phyloP scores from a whole-genome alignment of 2,329 filamentous ascomycete genomes.

The Penicillium sp. region DNA sequence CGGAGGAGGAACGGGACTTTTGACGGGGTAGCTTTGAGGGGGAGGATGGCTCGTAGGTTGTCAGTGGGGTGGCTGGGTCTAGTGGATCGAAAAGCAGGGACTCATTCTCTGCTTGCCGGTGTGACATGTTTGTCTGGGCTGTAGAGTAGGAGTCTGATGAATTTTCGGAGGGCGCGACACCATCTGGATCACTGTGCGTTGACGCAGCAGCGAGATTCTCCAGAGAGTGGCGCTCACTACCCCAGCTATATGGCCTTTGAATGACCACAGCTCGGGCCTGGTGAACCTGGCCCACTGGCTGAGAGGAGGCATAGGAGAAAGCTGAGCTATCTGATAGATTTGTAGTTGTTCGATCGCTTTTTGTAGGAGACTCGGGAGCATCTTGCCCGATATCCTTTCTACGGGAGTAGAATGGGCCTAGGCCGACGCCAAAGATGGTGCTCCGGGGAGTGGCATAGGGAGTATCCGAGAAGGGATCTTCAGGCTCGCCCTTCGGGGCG shows the following conservation, averaged over 20 bases:
- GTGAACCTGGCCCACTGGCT: slow-evolving; percentile 18
- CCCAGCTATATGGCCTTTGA: slow-evolving; percentile 24
- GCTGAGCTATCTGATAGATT: slow-evolving; percentile 57
- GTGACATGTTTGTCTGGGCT: slow-evolving; percentile 51
- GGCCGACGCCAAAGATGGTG: slow-evolving; percentile 26
- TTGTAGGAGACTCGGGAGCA: slow-evolving; percentile 48
- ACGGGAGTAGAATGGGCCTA: slow-evolving; percentile 25
- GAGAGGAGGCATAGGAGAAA: slow-evolving; percentile 44
- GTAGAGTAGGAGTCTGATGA: slow-evolving; percentile 56
- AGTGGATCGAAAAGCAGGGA: slow-evolving; percentile 51
- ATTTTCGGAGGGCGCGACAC: slow-evolving; percentile 35
- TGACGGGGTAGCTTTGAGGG: slow-evolving; percentile 28
- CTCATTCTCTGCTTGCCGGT: slow-evolving; percentile 55
- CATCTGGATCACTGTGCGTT: slow-evolving; percentile 27
- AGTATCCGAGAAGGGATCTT: slow-evolving; percentile 32
- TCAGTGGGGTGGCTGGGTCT: slow-evolving; percentile 26
- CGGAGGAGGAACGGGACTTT: slow-evolving; percentile 51
- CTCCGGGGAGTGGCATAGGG: slow-evolving; percentile 29
- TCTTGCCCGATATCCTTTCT: slow-evolving; percentile 18
- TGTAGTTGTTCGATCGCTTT: slow-evolving; percentile 58
- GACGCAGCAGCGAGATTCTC: slow-evolving; percentile 26
- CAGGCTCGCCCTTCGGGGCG: slow-evolving; percentile 12
- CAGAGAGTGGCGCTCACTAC: slow-evolving; percentile 27
- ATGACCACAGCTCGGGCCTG: slow-evolving; percentile 22
- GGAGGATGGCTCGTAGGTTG: slow-evolving; percentile 27